Base-by-base conservation (phyloP, 805 yeast species). In the Teunomyces stri region DNA sequence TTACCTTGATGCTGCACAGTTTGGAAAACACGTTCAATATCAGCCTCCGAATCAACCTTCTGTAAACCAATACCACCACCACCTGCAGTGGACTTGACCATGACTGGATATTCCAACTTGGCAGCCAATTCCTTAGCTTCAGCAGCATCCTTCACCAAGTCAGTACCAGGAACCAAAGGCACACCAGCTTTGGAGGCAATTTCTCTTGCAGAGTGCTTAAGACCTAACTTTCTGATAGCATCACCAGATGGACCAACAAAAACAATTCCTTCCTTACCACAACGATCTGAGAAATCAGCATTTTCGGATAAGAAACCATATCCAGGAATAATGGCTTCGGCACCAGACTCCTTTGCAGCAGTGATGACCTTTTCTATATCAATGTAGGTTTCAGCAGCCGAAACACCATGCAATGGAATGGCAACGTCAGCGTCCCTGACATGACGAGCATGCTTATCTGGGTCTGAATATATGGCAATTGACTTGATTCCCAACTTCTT, bases 61-160 rank as follows among this genome's bases (percentile, higher is more conserved):
- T 92, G 97, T 57, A 92, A 74, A 54, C 99, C 99, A 61, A 92
- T 92, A 70, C 99, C 99, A 68, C 99, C 99, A 61, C 99, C 99
- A 64, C 99, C 99, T 21, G 98, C 98, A 51, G 99, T 94, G 21
- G 96, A 87, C 69, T 92, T 92, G 43, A 94, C 88, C 98, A 92
- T 92, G 29, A 92, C 81, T 25, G 98, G 98, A 59, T 89, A 94
- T 48, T 79, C 87, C 43, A 92, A 73, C 57, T 79, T 70, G 13
- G 80, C 82, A 12, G 97, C 98, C 52, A 85, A 79, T 50, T 70
- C 76, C 48, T 75, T 73, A 3, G 98, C 98, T 58, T 87, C 96
- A 9, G 77, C 77, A 10, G 91, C 76, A 51, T 80, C 71, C 1
- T 79, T 71, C 31, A 92, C 83, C 55, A 94, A 75, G 6, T 89